Conservation (phyloP, 73 alveolate species). For the Paramecium biaurelia region DNA sequence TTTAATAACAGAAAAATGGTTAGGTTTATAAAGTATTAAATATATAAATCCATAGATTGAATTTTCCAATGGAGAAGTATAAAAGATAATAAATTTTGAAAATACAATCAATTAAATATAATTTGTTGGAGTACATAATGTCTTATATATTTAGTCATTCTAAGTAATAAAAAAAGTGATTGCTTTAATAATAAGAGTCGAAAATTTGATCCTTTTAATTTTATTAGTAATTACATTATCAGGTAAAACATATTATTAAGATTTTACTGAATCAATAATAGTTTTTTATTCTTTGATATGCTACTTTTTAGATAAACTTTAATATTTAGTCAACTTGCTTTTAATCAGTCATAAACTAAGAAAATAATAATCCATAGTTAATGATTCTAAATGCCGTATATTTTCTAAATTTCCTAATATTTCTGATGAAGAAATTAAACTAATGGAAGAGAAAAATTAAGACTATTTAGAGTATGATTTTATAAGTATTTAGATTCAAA, state of each 20-base stretch:
- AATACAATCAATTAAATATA: background rate
- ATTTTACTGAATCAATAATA: background rate
- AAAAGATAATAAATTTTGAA: background rate
- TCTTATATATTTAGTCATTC: background rate
- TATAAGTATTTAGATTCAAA: background rate
- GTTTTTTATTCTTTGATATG: background rate
- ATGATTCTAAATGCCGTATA: background rate
- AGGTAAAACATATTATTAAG: background rate
- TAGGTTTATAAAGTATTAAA: background rate
- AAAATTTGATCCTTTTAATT: constrained; percentile 1
- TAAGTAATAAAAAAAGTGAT: background rate
- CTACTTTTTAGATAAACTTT: background rate
- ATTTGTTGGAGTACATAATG: background rate
- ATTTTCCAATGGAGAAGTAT: background rate
- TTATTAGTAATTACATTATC: background rate
- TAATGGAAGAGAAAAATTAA: background rate
- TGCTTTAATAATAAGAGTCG: background rate
- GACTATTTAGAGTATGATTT: background rate
- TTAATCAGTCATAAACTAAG: background rate
- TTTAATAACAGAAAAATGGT: background rate
- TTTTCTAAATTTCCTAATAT: background rate
- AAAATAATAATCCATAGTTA: background rate
- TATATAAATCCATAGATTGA: background rate
- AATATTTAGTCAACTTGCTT: background rate
- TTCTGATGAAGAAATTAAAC: background rate